phyloP scores from a whole-genome alignment of 1,284 basidiomycete species.

The Taiwanofungus camphoratus region DNA sequence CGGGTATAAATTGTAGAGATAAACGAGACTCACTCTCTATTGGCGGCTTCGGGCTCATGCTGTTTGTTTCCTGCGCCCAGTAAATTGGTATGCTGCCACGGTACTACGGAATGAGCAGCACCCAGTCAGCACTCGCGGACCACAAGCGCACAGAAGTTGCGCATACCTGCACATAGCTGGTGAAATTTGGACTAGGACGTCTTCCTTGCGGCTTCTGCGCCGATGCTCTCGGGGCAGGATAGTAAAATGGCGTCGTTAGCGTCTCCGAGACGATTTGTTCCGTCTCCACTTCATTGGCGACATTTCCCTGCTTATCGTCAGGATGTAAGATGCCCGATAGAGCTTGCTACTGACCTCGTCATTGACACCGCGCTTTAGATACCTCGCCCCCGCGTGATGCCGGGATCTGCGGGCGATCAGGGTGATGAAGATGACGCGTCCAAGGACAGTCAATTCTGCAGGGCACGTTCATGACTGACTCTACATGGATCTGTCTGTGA shows the following conservation, averaged over 20 bases:
- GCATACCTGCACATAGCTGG: slow-evolving; percentile 84
- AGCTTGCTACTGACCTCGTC: slow-evolving; percentile 54
- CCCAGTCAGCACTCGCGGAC: background rate
- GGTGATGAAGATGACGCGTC: slow-evolving; percentile 88
- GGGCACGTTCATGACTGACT: background rate
- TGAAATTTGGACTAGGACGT: slow-evolving; percentile 79
- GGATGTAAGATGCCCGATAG: background rate
- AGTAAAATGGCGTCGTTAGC: slow-evolving; percentile 87
- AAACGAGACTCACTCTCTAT: slow-evolving; percentile 74
- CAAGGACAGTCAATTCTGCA: slow-evolving; percentile 85
- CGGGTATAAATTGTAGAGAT: background rate
- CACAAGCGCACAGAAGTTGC: background rate
- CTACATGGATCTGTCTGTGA: background rate
- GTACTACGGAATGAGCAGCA: slow-evolving; percentile 49
- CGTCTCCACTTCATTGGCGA: slow-evolving; percentile 98
- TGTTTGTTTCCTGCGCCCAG: slow-evolving; percentile 93
- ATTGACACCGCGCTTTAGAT: slow-evolving; percentile 92
- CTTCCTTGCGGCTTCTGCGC: slow-evolving; percentile 32
- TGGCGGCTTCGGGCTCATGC: slow-evolving; percentile 88
- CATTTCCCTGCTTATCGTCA: slow-evolving; percentile 68
- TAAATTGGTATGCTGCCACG: slow-evolving; percentile 94
- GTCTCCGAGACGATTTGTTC: slow-evolving; percentile 98
- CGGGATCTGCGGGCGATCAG: slow-evolving; percentile 92
- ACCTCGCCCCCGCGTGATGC: slow-evolving; percentile 94
- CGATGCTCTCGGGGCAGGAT: slow-evolving; percentile 39